Base-by-base conservation (phyloP, 441 rosid species). In the Gossypium armourianum region DNA sequence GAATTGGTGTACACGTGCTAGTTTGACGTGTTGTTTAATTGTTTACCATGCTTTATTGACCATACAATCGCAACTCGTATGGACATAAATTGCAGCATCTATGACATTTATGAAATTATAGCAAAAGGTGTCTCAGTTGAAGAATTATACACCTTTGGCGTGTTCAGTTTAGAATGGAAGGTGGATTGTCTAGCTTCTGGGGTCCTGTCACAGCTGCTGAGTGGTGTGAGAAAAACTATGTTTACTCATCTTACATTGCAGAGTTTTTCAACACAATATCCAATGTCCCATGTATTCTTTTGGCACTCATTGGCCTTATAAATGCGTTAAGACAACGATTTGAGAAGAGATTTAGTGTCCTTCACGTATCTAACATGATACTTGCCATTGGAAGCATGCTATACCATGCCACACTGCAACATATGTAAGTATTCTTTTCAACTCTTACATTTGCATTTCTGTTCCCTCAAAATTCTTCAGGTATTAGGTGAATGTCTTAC, bases 311-410 rank as follows among this genome's bases (percentile, higher is more conserved):
- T 72, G 96, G 97, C 75, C 96, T 93, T 49, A 60, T 85, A 76
- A 90, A 85, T 88, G 96, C 96, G n/a, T 56, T 93, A 55, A 85
- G 91, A 72, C 97, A 91, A 77, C 90, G 85, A 36, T 91, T 93
- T 77, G 98, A 93, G 89, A 93, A 88, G 87, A 88, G 98, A 83
- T 91, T 93, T 74, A 88, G 88, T 75, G 70, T 93, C 65, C 97
- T 93, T 75, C 92, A 93, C 83, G 68, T 93, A 20, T 93, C 97
- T 2, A 93, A 93, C 80, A 86, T 93, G 88, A 81, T 85, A 61
- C 97, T 93, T 52, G 57, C 57, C 57, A 52, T 52, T 52, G 57
- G 57, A 19, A 52, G 57, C 57, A 52, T 52, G 57, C 57, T 52
- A 52, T 52, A 52, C 57, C 57, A 52, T 7, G 7, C 57, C 9